These are phyloP conservation scores for Avena eriantha DNA, from an alignment of 176 grass and related monocot species.

Conservation along the genomic window DNA sequence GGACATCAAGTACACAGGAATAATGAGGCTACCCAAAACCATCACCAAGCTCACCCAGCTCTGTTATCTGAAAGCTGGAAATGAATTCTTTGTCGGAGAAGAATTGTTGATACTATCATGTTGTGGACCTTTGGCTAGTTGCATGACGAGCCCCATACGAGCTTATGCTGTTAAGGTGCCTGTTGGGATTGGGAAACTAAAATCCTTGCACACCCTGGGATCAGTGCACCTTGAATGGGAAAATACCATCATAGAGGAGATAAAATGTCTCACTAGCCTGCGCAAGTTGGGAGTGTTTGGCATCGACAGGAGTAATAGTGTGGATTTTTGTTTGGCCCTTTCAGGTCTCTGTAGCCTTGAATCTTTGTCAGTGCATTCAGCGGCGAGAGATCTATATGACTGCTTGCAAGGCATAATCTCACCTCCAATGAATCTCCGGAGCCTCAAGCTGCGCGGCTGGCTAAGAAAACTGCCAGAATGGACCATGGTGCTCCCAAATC, in stretches of 20 bases:
- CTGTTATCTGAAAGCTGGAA: background rate
- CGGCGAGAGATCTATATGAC: background rate
- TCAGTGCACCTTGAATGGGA: background rate
- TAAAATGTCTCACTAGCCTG: background rate
- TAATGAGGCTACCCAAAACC: background rate
- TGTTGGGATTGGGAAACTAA: background rate
- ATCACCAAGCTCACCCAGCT: background rate
- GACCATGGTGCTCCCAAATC: background rate
- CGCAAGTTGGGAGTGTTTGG: background rate
- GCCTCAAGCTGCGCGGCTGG: background rate
- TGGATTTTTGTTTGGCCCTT: background rate
- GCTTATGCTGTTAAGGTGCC: background rate
- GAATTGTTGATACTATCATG: background rate
- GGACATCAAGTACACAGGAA: background rate
- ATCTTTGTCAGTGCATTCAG: background rate
- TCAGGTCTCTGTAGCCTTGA: background rate
- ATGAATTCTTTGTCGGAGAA: background rate
- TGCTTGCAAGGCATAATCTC: background rate
- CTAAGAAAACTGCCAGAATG: background rate
- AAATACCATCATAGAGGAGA: background rate
- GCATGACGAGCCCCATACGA: background rate
- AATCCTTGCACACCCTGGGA: background rate
- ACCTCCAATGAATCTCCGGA: background rate
- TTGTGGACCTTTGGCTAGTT: background rate
- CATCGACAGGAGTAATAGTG: background rate